These are phyloP conservation scores for Aspergillus ochraceus DNA, from an alignment of 2,329 filamentous ascomycete species.

Conservation along the genomic window DNA sequence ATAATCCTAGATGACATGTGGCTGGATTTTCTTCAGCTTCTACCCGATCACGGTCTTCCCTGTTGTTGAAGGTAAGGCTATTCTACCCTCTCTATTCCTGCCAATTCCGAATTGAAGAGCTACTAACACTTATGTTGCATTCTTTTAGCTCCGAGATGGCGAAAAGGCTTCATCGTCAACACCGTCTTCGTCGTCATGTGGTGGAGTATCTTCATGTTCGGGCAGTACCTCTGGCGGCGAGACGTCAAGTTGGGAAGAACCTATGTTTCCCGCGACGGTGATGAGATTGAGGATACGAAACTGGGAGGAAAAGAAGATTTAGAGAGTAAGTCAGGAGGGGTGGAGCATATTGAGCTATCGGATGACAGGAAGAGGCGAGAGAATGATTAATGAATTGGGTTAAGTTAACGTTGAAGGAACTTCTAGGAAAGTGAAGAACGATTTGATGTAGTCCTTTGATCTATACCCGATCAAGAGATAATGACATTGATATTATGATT, in stretches of 20 bases:
- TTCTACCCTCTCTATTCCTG: background rate
- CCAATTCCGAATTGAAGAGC: no score
- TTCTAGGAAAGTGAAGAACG: no score
- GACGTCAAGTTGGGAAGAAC: conserved; percentile 7
- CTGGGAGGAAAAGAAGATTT: background rate
- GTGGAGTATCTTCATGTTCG: conserved; percentile 14
- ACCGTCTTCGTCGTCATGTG: conserved; percentile 12
- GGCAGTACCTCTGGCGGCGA: conserved; percentile 15
- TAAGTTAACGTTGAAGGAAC: no score
- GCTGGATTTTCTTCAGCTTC: conserved; percentile 18
- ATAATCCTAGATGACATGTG: conserved; percentile 12
- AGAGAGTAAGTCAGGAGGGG: background rate
- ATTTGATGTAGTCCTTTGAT: no score
- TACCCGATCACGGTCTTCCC: conserved; percentile 16
- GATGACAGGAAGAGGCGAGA: background rate
- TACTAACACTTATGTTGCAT: no score
- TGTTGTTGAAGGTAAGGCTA: conserved; percentile 7
- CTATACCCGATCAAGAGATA: no score
- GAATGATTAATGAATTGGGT: no score
- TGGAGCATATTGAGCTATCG: conserved; percentile 8
- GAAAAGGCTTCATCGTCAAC: conserved; percentile 16
- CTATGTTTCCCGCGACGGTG: background rate
- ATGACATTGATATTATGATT: no score
- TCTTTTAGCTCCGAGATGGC: conserved; percentile 11
- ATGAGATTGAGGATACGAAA: background rate